Evolutionary conservation across 306 rosid species (phyloP).

Genomic region (Comarum palustre): DNA sequence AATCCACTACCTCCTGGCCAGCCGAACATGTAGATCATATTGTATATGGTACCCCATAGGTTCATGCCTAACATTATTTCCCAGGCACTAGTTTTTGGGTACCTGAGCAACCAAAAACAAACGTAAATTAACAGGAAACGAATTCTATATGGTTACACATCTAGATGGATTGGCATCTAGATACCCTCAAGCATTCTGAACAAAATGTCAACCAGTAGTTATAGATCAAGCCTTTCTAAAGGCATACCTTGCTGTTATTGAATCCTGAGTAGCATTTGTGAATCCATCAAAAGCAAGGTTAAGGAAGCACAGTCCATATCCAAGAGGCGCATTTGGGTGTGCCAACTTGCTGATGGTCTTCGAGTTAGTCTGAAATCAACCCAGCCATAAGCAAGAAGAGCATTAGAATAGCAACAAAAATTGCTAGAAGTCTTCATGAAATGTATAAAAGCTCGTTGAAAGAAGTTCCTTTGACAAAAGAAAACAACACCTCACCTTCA

Average conservation of each 20-base stretch:
- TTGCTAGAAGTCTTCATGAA: not conserved
- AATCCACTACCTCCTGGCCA: constrained; percentile 75
- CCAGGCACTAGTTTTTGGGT: constrained; percentile 96
- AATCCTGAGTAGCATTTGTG: constrained; percentile 99
- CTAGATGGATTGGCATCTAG: not conserved
- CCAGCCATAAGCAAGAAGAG: constrained; percentile 14
- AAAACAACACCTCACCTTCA: constrained; percentile 55
- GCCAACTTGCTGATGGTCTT: constrained; percentile 89
- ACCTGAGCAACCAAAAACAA: constrained; percentile 40
- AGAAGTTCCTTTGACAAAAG: constrained; percentile 2
- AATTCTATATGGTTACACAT: not conserved
- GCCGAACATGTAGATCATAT: constrained; percentile 83
- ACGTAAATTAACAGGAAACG: not conserved
- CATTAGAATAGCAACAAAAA: not conserved
- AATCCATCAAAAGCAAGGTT: constrained; percentile 99
- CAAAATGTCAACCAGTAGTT: constrained; percentile 2
- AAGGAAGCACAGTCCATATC: constrained; percentile 86
- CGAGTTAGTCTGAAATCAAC: constrained; percentile 77
- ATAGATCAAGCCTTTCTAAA: not conserved
- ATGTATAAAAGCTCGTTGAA: not conserved
- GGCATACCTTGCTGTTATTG: constrained; percentile 65
- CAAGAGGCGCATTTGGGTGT: constrained; percentile 93
- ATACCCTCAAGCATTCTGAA: not conserved
- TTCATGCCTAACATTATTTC: constrained; percentile 96
- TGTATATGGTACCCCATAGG: constrained; percentile 95